Evolutionary conservation across 768 basidiomycete genomes (phyloP).

Genomic region (Trametes coccinea): DNA sequence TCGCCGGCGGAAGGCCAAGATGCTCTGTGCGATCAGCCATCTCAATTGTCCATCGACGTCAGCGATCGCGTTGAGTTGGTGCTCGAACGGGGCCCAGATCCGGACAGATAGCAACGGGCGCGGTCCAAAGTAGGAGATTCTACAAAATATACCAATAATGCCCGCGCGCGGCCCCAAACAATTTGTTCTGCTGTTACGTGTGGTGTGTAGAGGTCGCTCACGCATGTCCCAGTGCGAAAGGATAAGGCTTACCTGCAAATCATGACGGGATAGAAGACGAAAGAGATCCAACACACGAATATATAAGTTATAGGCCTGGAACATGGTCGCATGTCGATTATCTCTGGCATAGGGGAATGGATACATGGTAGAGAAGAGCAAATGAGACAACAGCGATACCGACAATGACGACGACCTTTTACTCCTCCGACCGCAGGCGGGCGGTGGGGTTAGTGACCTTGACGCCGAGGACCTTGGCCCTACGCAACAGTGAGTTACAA

Average conservation of each 20-base stretch:
- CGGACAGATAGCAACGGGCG: conserved; percentile 1
- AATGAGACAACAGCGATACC: conserved; percentile 30
- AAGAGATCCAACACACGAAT: neutral
- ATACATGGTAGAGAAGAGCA: conserved; percentile 50
- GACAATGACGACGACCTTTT: conserved; percentile 46
- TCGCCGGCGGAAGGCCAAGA: neutral
- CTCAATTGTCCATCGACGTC: conserved; percentile 6
- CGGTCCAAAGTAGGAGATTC: neutral
- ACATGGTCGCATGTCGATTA: conserved; percentile 51
- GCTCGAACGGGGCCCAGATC: neutral
- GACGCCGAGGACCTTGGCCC: conserved; percentile 83
- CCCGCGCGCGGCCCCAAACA: neutral
- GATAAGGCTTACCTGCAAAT: no score
- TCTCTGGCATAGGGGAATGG: conserved; percentile 49
- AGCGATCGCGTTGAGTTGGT: neutral
- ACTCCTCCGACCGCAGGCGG: conserved; percentile 93
- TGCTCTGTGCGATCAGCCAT: neutral
- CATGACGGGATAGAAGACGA: no score
- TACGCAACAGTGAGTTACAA: conserved; percentile 31
- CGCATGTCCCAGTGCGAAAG: no score
- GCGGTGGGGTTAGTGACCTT: conserved; percentile 94
- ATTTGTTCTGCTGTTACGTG: no score
- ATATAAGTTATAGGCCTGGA: conserved; percentile 30
- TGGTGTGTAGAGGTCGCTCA: no score
- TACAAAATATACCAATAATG: neutral